Evolutionary conservation across 2,329 filamentous ascomycete genomes (phyloP).

Genomic region (Beauveria varroae): DNA sequence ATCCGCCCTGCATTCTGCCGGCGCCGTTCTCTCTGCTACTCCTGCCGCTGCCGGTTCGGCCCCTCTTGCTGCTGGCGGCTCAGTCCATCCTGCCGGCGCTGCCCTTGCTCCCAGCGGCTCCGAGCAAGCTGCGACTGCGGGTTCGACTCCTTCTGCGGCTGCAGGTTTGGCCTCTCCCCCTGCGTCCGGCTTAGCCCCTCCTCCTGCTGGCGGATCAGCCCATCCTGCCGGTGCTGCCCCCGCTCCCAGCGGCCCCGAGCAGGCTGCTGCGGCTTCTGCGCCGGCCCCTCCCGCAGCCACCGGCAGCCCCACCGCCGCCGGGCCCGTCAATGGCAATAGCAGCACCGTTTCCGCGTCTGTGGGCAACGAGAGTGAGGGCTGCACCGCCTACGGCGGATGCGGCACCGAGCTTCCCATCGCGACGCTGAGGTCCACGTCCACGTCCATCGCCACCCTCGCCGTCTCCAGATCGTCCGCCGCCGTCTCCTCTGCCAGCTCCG

Average conservation of each 20-base stretch:
- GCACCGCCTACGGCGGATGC: conserved; percentile 1
- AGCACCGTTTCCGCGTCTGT: not conserved
- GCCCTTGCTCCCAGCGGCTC: not conserved
- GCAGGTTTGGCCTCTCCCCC: too few species aligned
- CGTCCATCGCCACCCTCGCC: not conserved
- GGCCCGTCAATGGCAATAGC: conserved; percentile 1
- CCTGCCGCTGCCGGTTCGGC: not conserved
- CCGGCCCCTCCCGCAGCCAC: not conserved
- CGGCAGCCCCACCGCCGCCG: not conserved
- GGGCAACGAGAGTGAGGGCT: not conserved
- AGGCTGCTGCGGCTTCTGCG: not conserved
- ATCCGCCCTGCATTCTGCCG: too few species aligned
- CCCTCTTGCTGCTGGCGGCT: not conserved
- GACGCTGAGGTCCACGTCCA: not conserved
- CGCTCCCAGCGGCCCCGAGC: not conserved
- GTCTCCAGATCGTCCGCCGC: not conserved
- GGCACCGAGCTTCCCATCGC: not conserved
- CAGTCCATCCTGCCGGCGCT: too few species aligned
- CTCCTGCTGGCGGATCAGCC: too few species aligned
- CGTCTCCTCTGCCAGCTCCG: not conserved
- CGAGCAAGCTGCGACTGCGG: too few species aligned
- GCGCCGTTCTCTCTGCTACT: not conserved
- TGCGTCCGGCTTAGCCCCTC: too few species aligned
- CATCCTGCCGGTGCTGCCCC: not conserved
- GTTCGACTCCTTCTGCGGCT: too few species aligned